phyloP scores from a whole-genome alignment of 495 filamentous ascomycete species.

The Peziza echinospora region DNA sequence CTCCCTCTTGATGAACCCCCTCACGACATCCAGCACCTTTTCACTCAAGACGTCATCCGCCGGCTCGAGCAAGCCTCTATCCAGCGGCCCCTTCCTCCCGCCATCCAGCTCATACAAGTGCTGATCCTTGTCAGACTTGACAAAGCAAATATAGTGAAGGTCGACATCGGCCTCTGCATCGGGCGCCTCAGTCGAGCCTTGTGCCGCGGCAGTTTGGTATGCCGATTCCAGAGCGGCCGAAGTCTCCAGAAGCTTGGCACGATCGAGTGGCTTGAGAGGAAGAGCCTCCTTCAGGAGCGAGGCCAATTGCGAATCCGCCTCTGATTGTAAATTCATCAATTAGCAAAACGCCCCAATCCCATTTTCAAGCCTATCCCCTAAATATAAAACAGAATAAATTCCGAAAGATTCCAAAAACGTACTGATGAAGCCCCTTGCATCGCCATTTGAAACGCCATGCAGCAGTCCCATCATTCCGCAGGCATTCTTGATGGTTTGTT shows the following conservation, averaged over 20 bases:
- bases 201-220: slow-evolving; percentile 44
- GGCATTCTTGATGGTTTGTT: slow-evolving; percentile 72
- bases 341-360: not conserved
- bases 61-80: slow-evolving; percentile 37
- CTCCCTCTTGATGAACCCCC: slow-evolving; percentile 33
- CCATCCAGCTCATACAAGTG: slow-evolving; percentile 76
- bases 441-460: slow-evolving; percentile 48
- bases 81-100: slow-evolving; percentile 43
- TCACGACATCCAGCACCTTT: slow-evolving; percentile 37
- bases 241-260: slow-evolving; percentile 53
- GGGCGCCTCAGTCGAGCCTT: slow-evolving; percentile 55
- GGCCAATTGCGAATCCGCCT: slow-evolving; percentile 19
- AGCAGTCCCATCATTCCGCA: slow-evolving; percentile 71
- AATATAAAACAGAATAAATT: not conserved
- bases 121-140: slow-evolving; percentile 43
- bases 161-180: slow-evolving; percentile 44
- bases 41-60: slow-evolving; percentile 52
- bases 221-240: slow-evolving; percentile 47
- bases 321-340: slow-evolving; percentile 16
- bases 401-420: slow-evolving; percentile 5
- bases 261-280: slow-evolving; percentile 30
- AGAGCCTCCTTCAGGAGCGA: slow-evolving; percentile 12
- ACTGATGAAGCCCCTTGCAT: slow-evolving; percentile 27
- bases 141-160: slow-evolving; percentile 71
- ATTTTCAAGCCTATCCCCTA: slow-evolving; percentile 3